phyloP scores from a whole-genome alignment of 495 filamentous ascomycete genomes.

The Aspergillus olivimuriae region DNA sequence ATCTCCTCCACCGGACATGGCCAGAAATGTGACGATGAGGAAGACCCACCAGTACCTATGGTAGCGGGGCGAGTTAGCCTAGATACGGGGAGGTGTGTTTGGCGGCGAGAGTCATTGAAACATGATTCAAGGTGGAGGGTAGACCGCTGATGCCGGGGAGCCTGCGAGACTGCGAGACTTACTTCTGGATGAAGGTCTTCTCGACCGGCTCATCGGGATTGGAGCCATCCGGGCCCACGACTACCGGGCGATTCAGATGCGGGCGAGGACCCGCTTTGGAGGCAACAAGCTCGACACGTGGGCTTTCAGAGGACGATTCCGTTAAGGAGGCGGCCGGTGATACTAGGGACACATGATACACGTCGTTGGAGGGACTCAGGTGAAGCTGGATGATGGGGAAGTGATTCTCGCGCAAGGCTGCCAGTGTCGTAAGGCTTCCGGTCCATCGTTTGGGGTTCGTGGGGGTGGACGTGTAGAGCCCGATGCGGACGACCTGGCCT shows the following conservation, averaged over 20 bases:
- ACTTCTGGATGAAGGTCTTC: constrained; percentile 45
- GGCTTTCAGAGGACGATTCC: no score
- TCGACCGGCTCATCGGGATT: constrained; percentile 29
- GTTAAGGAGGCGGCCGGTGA: constrained; percentile 2
- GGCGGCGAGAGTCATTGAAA: no score
- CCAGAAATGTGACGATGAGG: constrained; percentile 35
- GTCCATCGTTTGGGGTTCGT: constrained; percentile 34
- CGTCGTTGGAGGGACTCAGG: constrained; percentile 25
- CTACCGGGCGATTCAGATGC: constrained; percentile 36
- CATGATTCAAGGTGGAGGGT: no score
- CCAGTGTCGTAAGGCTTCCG: constrained; percentile 29
- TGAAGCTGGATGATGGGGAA: constrained; percentile 31
- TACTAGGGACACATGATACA: constrained; percentile 31
- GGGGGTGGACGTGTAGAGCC: constrained; percentile 25
- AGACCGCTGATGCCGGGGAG: no score
- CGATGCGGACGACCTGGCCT: constrained; percentile 29
- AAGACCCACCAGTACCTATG: constrained; percentile 45
- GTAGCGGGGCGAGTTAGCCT: background rate
- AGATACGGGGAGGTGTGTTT: no score
- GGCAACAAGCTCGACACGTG: constrained; percentile 23
- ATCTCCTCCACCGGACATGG: constrained; percentile 34
- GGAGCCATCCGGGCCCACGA: constrained; percentile 34
- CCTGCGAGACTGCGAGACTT: constrained; percentile 15
- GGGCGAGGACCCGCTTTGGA: constrained; percentile 27
- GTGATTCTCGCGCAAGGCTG: constrained; percentile 18